Evolutionary conservation across 768 basidiomycete genomes (phyloP).

Genomic region (Neoboletus magnificus): DNA sequence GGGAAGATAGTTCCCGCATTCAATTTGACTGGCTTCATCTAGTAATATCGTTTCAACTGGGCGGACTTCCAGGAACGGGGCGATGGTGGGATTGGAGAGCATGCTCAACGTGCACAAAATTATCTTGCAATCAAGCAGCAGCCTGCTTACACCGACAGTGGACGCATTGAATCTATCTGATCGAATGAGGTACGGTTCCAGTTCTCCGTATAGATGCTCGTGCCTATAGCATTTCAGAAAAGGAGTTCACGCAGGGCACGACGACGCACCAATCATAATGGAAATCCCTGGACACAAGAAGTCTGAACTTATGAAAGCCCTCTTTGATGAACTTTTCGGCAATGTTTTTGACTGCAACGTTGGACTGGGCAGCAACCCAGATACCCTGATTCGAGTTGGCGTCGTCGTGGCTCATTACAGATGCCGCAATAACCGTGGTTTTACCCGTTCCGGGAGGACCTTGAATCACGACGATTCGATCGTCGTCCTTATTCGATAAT

Average conservation of each 20-base stretch:
- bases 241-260: background rate
- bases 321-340: slow-evolving; percentile 40
- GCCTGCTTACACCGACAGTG: slow-evolving; percentile 14
- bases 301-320: slow-evolving; percentile 34
- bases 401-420: slow-evolving; percentile 24
- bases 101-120: slow-evolving; percentile 49
- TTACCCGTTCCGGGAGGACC: slow-evolving; percentile 46
- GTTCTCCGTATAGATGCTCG: slow-evolving; percentile 43
- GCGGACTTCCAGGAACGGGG: slow-evolving; percentile 18
- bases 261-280: slow-evolving; percentile 42
- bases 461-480: slow-evolving; percentile 28
- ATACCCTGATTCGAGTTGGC: slow-evolving; percentile 17
- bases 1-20: slow-evolving; percentile 39
- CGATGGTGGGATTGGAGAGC: slow-evolving; percentile 32
- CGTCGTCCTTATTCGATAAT: slow-evolving; percentile 19
- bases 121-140: slow-evolving; percentile 32
- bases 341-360: slow-evolving; percentile 53
- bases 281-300: slow-evolving; percentile 47
- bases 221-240: slow-evolving; percentile 36
- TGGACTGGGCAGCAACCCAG: slow-evolving; percentile 48
- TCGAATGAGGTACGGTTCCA: slow-evolving; percentile 36
- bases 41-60: slow-evolving; percentile 41
- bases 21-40: slow-evolving; percentile 49
- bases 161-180: slow-evolving; percentile 30
- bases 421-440: slow-evolving; percentile 41